These are phyloP conservation scores for Hericium alpestre DNA, from an alignment of 768 basidiomycete species.

Conservation along the genomic window DNA sequence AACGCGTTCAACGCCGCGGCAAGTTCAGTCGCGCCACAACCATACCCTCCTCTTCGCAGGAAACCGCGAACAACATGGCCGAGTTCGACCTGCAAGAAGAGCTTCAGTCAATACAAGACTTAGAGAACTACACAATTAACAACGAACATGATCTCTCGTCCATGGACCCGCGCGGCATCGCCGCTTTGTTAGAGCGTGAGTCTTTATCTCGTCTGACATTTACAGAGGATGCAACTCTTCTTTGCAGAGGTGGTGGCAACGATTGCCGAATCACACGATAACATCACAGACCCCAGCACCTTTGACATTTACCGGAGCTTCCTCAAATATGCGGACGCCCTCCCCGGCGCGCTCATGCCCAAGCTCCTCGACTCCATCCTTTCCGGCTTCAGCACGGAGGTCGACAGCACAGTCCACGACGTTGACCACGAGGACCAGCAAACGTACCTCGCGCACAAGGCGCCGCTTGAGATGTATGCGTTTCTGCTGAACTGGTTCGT, in stretches of 20 bases:
- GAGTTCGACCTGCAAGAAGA: conserved; percentile 74
- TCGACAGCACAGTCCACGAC: conserved; percentile 63
- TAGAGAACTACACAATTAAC: conserved; percentile 52
- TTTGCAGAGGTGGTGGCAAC: conserved; percentile 64
- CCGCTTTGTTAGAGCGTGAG: conserved; percentile 49
- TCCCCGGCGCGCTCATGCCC: conserved; percentile 59
- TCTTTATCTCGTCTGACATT: background rate
- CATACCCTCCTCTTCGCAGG: no score
- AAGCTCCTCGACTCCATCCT: conserved; percentile 82
- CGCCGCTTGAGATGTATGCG: conserved; percentile 80
- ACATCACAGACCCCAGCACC: conserved; percentile 52
- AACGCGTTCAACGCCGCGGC: no score
- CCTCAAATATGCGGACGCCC: conserved; percentile 59
- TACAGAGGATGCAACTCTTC: conserved; percentile 1
- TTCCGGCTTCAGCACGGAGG: conserved; percentile 62
- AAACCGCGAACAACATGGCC: conserved; percentile 11
- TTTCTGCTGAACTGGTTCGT: conserved; percentile 93
- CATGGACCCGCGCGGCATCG: conserved; percentile 35
- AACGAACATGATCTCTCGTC: conserved; percentile 55
- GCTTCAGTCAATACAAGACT: conserved; percentile 52
- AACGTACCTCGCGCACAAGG: conserved; percentile 50
- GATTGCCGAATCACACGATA: conserved; percentile 69
- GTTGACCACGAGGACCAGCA: conserved; percentile 60
- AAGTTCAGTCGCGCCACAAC: no score
- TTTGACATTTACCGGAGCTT: conserved; percentile 80